phyloP scores from a whole-genome alignment of 2,329 filamentous ascomycete genomes.

The Hymenoscyphus fraxineus region DNA sequence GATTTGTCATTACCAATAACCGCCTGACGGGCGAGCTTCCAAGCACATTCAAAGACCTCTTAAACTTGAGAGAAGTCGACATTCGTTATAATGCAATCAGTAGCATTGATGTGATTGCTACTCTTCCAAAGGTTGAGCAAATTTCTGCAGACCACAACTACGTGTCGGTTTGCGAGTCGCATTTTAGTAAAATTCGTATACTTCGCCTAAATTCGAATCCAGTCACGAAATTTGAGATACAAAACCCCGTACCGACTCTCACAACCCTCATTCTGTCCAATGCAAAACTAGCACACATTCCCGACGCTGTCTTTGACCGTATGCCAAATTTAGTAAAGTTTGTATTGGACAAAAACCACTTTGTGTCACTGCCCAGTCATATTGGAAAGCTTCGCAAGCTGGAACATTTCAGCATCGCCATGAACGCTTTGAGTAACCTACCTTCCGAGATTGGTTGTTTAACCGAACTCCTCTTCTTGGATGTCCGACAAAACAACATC shows the following conservation, averaged over 20 bases:
- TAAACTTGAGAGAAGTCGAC: conserved; percentile 83
- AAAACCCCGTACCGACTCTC: conserved; percentile 70
- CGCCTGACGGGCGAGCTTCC: conserved; percentile 74
- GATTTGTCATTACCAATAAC: conserved; percentile 95
- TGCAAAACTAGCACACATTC: conserved; percentile 83
- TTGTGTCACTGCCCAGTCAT: conserved; percentile 80
- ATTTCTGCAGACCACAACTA: conserved; percentile 89
- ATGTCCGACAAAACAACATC: conserved; percentile 91
- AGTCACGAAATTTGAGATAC: conserved; percentile 87
- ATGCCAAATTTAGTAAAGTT: conserved; percentile 84
- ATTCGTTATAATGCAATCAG: conserved; percentile 89
- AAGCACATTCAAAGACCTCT: conserved; percentile 65
- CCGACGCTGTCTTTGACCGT: conserved; percentile 81
- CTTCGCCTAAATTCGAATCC: conserved; percentile 93
- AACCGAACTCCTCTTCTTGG: conserved; percentile 76
- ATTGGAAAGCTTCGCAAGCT: conserved; percentile 79
- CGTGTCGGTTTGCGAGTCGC: conserved; percentile 83
- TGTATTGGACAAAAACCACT: conserved; percentile 91
- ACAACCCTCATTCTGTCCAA: conserved; percentile 86
- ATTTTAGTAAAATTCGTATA: conserved; percentile 79
- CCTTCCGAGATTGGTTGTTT: conserved; percentile 87
- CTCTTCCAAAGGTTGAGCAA: conserved; percentile 81
- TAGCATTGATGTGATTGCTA: conserved; percentile 81
- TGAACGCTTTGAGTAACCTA: conserved; percentile 81
- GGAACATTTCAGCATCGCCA: conserved; percentile 89